Conservation (phyloP, 257 asterid genomes). For the Solanum piurae region DNA sequence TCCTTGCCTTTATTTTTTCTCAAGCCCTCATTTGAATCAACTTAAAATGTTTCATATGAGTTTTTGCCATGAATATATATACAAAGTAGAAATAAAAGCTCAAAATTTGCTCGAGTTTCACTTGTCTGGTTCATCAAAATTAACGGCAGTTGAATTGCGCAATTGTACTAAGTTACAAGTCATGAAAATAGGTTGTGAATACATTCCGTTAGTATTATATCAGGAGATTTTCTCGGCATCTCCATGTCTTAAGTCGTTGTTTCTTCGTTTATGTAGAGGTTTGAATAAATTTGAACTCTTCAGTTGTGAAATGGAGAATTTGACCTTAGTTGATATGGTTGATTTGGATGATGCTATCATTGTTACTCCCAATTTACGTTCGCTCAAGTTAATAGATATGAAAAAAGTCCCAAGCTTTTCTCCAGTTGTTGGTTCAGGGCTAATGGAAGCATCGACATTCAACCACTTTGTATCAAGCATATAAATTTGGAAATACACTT, state of each 20-base stretch:
- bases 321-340: not conserved
- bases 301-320: not conserved
- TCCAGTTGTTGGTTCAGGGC: not conserved
- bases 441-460: not conserved
- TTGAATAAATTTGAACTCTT: not conserved
- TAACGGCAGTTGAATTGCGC: not conserved
- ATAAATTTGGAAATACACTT: not conserved
- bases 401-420: not conserved
- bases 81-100: not conserved
- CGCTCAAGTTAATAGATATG: not conserved
- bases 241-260: not conserved
- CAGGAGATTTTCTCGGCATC: not conserved
- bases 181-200: not conserved
- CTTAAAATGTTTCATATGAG: not conserved
- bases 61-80: too few relatives aligned
- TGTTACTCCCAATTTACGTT: not conserved
- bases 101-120: not conserved
- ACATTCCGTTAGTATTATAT: not conserved
- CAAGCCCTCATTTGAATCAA: not conserved
- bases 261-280: not conserved
- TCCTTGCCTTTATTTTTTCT: not conserved
- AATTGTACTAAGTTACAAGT: not conserved
- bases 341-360: not conserved
- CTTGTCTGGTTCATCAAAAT: not conserved
- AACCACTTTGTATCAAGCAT: not conserved